Conservation (phyloP, 495 filamentous ascomycete species). For the Apodospora peruviana region DNA sequence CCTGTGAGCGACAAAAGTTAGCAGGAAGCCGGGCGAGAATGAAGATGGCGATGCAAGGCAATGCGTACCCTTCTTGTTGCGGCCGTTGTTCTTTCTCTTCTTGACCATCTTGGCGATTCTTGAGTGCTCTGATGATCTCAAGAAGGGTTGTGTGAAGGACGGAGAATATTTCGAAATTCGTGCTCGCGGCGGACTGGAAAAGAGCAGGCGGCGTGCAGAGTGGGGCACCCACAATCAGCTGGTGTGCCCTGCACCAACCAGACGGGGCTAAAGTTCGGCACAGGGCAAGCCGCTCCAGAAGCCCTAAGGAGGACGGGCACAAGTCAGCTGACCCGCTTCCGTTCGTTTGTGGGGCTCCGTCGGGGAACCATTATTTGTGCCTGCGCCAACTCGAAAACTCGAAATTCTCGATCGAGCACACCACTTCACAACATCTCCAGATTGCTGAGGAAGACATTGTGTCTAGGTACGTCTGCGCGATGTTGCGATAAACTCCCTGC, state of each 20-base stretch:
- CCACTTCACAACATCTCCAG: constrained; percentile 38
- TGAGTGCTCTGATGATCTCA: constrained; percentile 28
- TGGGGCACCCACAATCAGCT: constrained; percentile 15
- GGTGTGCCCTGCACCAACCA: neutral
- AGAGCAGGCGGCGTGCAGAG: constrained; percentile 7
- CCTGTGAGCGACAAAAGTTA: constrained; percentile 18
- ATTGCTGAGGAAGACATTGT: constrained; percentile 52
- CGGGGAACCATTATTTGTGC: too few relatives aligned
- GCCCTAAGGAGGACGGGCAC: constrained; percentile 18
- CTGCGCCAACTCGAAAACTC: too few relatives aligned
- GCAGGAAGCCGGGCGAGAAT: constrained; percentile 1
- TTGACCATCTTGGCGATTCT: constrained; percentile 93
- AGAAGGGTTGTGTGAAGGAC: constrained; percentile 22
- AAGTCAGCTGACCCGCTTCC: constrained; percentile 27
- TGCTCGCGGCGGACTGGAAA: constrained; percentile 16
- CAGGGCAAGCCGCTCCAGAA: constrained; percentile 22
- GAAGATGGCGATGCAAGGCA: neutral
- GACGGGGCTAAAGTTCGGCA: constrained; percentile 1
- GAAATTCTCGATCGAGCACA: constrained; percentile 25
- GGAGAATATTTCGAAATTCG: constrained; percentile 22
- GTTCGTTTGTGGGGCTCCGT: constrained; percentile 17
- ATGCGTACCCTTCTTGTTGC: constrained; percentile 88
- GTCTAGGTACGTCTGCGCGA: constrained; percentile 50
- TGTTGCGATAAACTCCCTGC: constrained; percentile 25
- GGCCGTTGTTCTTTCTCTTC: constrained; percentile 99